Evolutionary conservation across 306 rosid genomes (phyloP), one percentile per base, ranked within the genome.

Genomic region (Glycine tomentella): DNA sequence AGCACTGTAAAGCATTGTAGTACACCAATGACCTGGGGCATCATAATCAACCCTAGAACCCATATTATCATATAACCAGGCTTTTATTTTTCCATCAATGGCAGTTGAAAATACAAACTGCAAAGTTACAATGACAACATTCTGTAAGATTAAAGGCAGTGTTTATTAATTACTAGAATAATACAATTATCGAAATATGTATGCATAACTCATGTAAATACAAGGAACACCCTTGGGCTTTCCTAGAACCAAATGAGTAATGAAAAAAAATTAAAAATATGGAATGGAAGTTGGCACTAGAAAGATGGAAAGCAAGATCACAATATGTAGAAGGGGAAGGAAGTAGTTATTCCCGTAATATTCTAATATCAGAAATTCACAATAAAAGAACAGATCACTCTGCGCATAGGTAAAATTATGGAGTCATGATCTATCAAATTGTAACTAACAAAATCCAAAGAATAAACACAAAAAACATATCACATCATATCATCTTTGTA

Each of bases 71-170:
- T 94, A 94, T 58, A 94, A 78, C 98, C 98, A 94, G 50, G 95
- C 97, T 86, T 92, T 94, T 86, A 94, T 94, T 86, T 92, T 94
- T 38, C 98, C 98, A 86, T 94, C 97, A 75, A 81, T 72, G 64
- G 97, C 95, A 62, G 97, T 94, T 74, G 98, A 94, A 86, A 89
- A 92, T 88, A 94, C 87, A 86, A 90, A 92, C 98, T 94, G 92
- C 81, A 78, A 86, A 84, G 76, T 81, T 66, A 84, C 68, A 80
- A 79, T 46, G 40, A 48, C 83, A 84, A 38, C n/a, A 17, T 65
- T 78, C 45, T 80, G 75, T 33, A 80, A 74, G 70, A 79, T 2
- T 59, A 45, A 80, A 81, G 75, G 74, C 44, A 73, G 86, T 86
- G 80, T 88, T 75, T 81, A 87, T 88, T 78, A 87, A 81, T 75